Base-by-base conservation (phyloP, 2,329 filamentous ascomycete genomes). In the Paecilomyces variotii region DNA sequence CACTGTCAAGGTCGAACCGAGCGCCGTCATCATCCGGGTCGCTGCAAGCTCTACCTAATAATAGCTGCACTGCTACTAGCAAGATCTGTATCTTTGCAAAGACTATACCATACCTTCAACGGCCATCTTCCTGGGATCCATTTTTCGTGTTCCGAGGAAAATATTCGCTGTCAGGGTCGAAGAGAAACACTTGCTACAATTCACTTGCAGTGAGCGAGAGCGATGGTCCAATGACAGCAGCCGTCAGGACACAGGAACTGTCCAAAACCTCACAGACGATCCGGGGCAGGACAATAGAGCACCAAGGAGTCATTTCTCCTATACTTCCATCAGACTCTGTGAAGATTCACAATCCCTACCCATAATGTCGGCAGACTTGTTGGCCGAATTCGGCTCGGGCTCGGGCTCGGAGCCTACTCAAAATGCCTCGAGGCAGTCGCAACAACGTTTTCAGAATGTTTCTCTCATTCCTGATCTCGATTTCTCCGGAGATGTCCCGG, bases 361-460 rank as follows among this genome's bases (percentile, higher is more conserved):
- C 24, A 62, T 59, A 32, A 83, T 83, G 81, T 83, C 81, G 55
- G 77, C 79, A 58, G 81, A 84, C 64, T 72, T 84, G 25, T 75
- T 81, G 53, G 79, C 79, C 59, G 81, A 78, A 60, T 84, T 84
- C 66, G 78, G 72, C 32, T 58, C 63, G 56, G 59, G 63, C 30
- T 57, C 65, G 55, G 59, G 58, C 54, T 53, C 67, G 55, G 58
- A 61, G 45, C 65, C 61, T 30, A 56, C 62, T 49, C 59, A 50
- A 34, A 51, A 57, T 12, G 26, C 59, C 53, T 7, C 27, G n/a
- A 35, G 49, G 35, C 39, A 25, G 45, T 26, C 35, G 11, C 14
- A 52, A 30, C 28, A 59, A 39, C 30, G 39, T 24, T 12, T 34
- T 51, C 11, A n/a, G 53, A 27, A 52, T 24, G 12, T n/a, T 4